Conservation (phyloP, 139 green algal species). For the Tetratostichococcus sp. region DNA sequence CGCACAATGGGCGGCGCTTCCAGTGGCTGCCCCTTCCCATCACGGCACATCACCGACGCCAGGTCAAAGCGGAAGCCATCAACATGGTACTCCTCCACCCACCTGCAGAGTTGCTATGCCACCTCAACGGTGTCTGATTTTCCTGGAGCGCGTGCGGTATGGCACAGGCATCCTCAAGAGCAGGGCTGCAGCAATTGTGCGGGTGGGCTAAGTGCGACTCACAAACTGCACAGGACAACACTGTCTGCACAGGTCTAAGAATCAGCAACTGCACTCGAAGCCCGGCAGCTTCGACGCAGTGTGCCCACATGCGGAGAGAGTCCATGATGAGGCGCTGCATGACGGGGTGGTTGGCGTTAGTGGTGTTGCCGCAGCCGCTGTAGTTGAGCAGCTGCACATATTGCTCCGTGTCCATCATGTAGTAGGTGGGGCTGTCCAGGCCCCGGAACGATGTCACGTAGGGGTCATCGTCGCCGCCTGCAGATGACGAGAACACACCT, state of each 20-base stretch:
- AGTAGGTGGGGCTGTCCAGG: conserved; percentile 80
- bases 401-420: conserved; percentile 62
- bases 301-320: conserved; percentile 18
- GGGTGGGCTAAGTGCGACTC: no score
- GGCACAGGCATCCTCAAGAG: no score
- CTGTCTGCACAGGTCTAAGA: no score
- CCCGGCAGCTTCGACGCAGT: no score
- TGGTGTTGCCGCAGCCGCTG: conserved; percentile 86
- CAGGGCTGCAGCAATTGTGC: no score
- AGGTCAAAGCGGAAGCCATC: conserved; percentile 97
- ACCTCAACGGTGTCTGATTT: not conserved
- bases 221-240: no score
- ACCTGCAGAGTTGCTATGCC: conserved; percentile 22
- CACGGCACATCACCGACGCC: conserved; percentile 81
- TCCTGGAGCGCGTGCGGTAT: no score
- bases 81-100: conserved; percentile 86
- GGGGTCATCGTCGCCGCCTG: conserved; percentile 67
- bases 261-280: no score
- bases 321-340: conserved; percentile 75
- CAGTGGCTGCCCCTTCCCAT: conserved; percentile 70
- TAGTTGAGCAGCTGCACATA: conserved; percentile 82
- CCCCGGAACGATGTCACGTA: conserved; percentile 72
- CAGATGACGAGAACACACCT: not conserved
- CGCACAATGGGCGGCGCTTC: conserved; percentile 78
- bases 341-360: conserved; percentile 83